These are phyloP conservation scores for Aspergillus ochraceoroseus DNA, from an alignment of 2,329 filamentous ascomycete species.

Conservation along the genomic window DNA sequence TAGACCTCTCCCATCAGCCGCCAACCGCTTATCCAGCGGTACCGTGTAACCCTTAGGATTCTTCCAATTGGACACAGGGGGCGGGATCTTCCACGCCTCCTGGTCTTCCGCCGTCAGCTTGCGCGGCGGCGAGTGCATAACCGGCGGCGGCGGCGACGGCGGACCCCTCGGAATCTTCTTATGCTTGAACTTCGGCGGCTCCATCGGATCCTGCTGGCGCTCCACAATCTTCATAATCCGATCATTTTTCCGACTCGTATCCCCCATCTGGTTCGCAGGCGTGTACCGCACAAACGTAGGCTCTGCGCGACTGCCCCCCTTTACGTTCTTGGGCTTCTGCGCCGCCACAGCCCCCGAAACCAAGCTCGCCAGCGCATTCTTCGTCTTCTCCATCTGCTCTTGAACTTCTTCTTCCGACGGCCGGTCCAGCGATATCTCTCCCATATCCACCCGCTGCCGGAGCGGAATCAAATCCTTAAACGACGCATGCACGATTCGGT, in stretches of 20 bases:
- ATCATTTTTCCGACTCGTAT: constrained; percentile 77
- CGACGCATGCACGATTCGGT: constrained; percentile 82
- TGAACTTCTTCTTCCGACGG: constrained; percentile 80
- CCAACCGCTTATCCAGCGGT: constrained; percentile 88
- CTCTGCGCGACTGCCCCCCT: constrained; percentile 71
- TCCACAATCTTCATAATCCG: constrained; percentile 99
- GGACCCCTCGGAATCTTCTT: constrained; percentile 95
- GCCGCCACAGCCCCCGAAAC: constrained; percentile 81
- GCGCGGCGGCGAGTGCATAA: constrained; percentile 90
- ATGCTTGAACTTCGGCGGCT: constrained; percentile 97
- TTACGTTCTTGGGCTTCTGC: constrained; percentile 94
- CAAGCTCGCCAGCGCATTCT: constrained; percentile 74
- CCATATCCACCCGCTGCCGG: constrained; percentile 84
- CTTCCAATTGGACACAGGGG: constrained; percentile 97
- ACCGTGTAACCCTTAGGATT: constrained; percentile 98
- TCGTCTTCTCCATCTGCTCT: constrained; percentile 80
- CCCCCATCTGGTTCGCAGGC: constrained; percentile 94
- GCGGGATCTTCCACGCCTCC: constrained; percentile 88
- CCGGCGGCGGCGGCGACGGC: constrained; percentile 83
- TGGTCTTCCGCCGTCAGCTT: constrained; percentile 97
- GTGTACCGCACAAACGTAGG: constrained; percentile 95
- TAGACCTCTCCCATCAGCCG: constrained; percentile 83
- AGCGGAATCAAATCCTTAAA: constrained; percentile 97
- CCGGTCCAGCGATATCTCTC: constrained; percentile 79
- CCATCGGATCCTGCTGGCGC: constrained; percentile 87